Base-by-base conservation (phyloP, 164 flowering plant genomes). In the Annona cherimola region DNA sequence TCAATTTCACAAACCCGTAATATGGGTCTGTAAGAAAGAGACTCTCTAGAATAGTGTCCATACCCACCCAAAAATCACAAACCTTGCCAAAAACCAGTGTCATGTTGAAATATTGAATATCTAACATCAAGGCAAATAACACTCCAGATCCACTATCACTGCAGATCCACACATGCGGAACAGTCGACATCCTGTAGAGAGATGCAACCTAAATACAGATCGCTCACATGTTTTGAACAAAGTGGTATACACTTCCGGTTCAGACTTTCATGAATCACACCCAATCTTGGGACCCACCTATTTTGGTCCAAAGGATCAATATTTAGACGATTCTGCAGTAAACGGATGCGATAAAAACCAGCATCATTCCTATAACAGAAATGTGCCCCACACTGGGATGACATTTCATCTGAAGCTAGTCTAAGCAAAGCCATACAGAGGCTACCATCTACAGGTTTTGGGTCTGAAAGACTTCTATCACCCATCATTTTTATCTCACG, bases 401-500 rank as follows among this genome's bases (percentile, higher is more conserved):
- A 67, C 63, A 83, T 84, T 68, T 89, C 98, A 73, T 90, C 87
- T 45, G 78, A 82, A 69, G 88, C 98, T 81, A 96, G 72, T 79
- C 96, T 85, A 46, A 83, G 76, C 80, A 93, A 75, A 71, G 84
- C 77, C 87, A 88, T 76, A n/a, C 86, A 77, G 61, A 96, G 67
- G 69, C 81, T 79, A 19, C 93, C 98, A 81, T 93, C 98, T 19
- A 93, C 99, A 63, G 98, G 96, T 74, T 83, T 88, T 9, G 98
- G 98, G 73, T 93, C 98, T 0, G 86, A 73, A 67, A 93, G 88
- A 73, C 83, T 84, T 42, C 69, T 81, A 80, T 88, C 94, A 65
- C 98, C 95, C 95, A 88, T 88, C 95, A 88, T 89, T 76, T 84
- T 90, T 19, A 93, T 82, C 73, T 90, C 94, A 77, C 83, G 85